Evolutionary conservation across 768 basidiomycete genomes (phyloP), one percentile per base, ranked within the genome.

Genomic region (Rhizopogon vesiculosus): DNA sequence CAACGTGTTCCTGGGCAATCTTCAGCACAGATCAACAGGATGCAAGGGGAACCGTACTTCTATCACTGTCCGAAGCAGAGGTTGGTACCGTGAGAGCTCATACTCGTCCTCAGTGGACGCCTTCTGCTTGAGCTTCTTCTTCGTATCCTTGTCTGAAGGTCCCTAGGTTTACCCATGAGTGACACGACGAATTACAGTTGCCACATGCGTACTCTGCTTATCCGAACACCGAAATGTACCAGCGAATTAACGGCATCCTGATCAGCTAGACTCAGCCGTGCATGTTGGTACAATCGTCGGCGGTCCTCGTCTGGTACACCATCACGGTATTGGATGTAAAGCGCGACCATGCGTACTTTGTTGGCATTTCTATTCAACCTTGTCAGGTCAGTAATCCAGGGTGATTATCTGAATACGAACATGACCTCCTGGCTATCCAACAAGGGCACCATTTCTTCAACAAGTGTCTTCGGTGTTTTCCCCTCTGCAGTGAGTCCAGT

Each of bases 281-380:
- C 97, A 68, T 99, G 97, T 66, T 98, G 94, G 69, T 94, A 98
- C 55, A 99, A 71, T 55, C 97, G 79, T 57, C 95, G 84, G 54
- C 92, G 86, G 71, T 99, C 97, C 66, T 98, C 97, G 51, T 98
- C 95, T n/a, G 97, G 94, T 18, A 98, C 96, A 40, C 97, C 97
- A 63, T 98, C 97, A 29, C 95, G 86, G 69, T 86, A 81, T 68
- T 96, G 87, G 62, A 98, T 91, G 68, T 98, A 99, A 29, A 98
- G 77, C 16, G 96, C 92, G 56, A 99, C 90, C 62, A 99, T 89
- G 42, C 97, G 90, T 42, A 98, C 93, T 79, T 99, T 99, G 72
- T 93, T 94, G 49, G 78, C 71, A 63, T 91, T 91, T 51, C 93
- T 97, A 65, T 22, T 28, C 9, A 31, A 9, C 13, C 29, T 22